These are phyloP conservation scores for Planoprotostelium fungivorum DNA, from an alignment of 78 protist genomes.

Conservation along the genomic window DNA sequence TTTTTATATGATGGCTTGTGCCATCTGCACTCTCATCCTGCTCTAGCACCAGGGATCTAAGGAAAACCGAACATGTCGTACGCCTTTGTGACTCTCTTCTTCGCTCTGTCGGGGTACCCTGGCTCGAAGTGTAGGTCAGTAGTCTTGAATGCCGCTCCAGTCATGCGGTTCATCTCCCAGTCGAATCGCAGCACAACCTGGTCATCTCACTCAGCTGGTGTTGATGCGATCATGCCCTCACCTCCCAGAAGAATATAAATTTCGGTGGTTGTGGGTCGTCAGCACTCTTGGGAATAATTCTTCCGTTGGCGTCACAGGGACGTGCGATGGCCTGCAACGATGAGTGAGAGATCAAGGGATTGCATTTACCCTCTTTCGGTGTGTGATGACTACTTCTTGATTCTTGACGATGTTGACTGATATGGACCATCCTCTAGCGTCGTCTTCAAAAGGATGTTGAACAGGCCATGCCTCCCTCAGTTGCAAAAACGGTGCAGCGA, in stretches of 20 bases:
- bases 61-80: neutral
- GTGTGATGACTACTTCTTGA: neutral
- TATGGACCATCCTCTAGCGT: neutral
- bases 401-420: neutral
- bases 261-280: neutral
- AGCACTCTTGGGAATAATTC: neutral
- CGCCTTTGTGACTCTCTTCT: neutral
- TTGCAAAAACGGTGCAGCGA: neutral
- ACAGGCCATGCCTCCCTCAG: neutral
- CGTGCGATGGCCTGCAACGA: no score
- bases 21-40: no score
- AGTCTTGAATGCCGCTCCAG: neutral
- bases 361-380: neutral
- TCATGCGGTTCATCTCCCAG: neutral
- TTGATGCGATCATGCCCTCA: no score
- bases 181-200: neutral
- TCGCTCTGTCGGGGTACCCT: neutral
- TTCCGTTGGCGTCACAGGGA: neutral
- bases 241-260: neutral
- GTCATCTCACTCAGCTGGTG: no score
- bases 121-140: neutral
- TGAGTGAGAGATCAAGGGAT: no score
- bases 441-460: neutral
- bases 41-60: no score
- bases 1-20: no score